Conservation (phyloP, 2,329 filamentous ascomycete species). For the Colletotrichum sp. region DNA sequence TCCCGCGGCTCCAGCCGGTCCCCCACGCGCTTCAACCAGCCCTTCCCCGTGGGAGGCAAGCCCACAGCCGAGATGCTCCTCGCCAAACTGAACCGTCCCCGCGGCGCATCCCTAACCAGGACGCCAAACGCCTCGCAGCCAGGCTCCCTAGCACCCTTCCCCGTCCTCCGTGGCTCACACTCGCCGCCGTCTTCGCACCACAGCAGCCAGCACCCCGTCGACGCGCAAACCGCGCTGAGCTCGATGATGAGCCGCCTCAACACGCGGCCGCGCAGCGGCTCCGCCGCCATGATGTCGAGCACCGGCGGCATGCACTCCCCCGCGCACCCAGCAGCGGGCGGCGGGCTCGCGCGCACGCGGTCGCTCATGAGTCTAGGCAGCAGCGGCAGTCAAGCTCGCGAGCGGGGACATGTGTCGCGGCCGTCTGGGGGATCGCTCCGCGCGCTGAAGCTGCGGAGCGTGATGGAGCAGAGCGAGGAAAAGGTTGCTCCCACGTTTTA, state of each 20-base stretch:
- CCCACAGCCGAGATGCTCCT: slow-evolving; percentile 21
- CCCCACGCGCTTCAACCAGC: slow-evolving; percentile 23
- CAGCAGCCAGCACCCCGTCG: neutral
- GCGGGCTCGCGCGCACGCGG: neutral
- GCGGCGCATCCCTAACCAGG: neutral
- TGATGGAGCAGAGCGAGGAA: slow-evolving; percentile 20
- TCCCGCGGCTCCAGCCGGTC: slow-evolving; percentile 36
- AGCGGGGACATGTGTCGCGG: slow-evolving; percentile 1
- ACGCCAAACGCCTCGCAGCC: neutral
- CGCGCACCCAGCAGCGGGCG: neutral
- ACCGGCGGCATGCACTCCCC: neutral
- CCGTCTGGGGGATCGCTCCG: slow-evolving; percentile 22
- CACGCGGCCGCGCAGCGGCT: slow-evolving; percentile 29
- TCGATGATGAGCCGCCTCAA: slow-evolving; percentile 39
- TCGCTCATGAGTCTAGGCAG: neutral
- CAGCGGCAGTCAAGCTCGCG: neutral
- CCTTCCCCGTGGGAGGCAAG: neutral
- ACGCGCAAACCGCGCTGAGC: slow-evolving; percentile 28
- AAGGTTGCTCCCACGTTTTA: slow-evolving; percentile 14
- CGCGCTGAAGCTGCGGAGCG: slow-evolving; percentile 24
- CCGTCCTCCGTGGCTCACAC: slow-evolving; percentile 23
- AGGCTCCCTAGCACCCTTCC: neutral
- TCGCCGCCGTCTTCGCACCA: slow-evolving; percentile 28
- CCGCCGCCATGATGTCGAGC: slow-evolving; percentile 11
- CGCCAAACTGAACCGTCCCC: slow-evolving; percentile 6